Conservation (phyloP, 1,139 yeast genomes). For the Taphrina communis region DNA sequence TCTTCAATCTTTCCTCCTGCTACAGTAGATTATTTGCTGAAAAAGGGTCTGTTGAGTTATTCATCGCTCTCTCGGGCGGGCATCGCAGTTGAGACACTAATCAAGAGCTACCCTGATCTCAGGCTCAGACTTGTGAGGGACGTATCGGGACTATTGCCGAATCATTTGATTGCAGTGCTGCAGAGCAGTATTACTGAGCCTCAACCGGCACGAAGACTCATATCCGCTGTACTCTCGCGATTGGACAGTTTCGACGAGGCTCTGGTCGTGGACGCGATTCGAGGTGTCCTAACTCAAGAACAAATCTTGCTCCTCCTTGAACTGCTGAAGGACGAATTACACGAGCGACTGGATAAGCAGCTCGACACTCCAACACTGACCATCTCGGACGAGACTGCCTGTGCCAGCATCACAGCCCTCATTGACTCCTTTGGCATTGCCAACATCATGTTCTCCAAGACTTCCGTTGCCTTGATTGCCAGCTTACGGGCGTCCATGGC, state of each 20-base stretch:
- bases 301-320: neutral
- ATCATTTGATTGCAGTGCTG: constrained; percentile 11
- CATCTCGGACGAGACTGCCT: constrained; percentile 26
- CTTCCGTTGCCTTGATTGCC: neutral
- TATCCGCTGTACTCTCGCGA: constrained; percentile 3
- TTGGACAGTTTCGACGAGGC: constrained; percentile 17
- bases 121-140: constrained; percentile 12
- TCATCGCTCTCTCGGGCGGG: constrained; percentile 14
- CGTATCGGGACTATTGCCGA: constrained; percentile 19
- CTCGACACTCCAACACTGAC: neutral
- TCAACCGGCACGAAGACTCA: neutral
- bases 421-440: constrained; percentile 28
- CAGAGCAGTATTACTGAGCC: constrained; percentile 8
- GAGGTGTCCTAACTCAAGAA: neutral
- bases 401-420: constrained; percentile 11
- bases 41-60: constrained; percentile 4
- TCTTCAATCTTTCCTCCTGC: constrained; percentile 6
- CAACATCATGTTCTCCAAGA: constrained; percentile 16
- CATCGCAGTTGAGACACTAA: neutral
- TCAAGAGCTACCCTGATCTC: constrained; percentile 1
- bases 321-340: constrained; percentile 10
- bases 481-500: constrained; percentile 11
- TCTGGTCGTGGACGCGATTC: constrained; percentile 14
- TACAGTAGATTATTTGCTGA: constrained; percentile 20
- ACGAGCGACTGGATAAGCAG: constrained; percentile 4